Percentiles rank a stretch among this genome's conserved stretches.
phyloP scores from a whole-genome alignment of 805 yeast species.

The Metschnikowia koreensis region DNA sequence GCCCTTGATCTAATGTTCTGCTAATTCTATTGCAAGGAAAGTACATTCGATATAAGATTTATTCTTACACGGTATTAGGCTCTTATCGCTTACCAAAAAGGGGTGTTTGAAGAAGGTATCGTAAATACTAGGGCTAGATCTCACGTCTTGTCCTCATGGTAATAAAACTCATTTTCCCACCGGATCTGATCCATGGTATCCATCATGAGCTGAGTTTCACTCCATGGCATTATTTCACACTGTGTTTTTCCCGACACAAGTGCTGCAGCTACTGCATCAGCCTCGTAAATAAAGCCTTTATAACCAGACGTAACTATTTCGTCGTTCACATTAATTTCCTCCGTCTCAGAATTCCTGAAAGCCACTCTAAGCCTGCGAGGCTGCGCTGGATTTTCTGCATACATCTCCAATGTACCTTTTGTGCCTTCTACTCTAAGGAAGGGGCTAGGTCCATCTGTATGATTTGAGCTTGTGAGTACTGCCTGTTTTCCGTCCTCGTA shows the following conservation, averaged over 20 bases:
- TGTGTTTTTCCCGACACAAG: slow-evolving; percentile 38
- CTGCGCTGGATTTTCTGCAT: slow-evolving; percentile 33
- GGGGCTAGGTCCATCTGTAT: slow-evolving; percentile 26
- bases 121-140: no score
- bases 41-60: no score
- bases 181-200: slow-evolving; percentile 48
- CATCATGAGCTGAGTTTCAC: slow-evolving; percentile 49
- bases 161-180: slow-evolving; percentile 41
- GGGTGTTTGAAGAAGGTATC: no score
- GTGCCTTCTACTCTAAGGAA: slow-evolving; percentile 36
- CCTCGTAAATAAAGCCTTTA: slow-evolving; percentile 55
- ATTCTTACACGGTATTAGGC: not conserved
- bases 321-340: slow-evolving; percentile 29
- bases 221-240: slow-evolving; percentile 38
- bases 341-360: slow-evolving; percentile 24
- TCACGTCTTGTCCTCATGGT: slow-evolving; percentile 34
- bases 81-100: not conserved
- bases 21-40: not conserved
- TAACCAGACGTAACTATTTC: slow-evolving; percentile 29
- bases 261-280: slow-evolving; percentile 51
- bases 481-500: slow-evolving; percentile 44
- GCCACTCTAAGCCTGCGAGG: slow-evolving; percentile 32
- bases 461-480: slow-evolving; percentile 32
- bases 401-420: slow-evolving; percentile 31
- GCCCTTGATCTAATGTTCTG: not conserved